Conservation (phyloP, 75 land plant genomes). For the Gnetum montanum region DNA sequence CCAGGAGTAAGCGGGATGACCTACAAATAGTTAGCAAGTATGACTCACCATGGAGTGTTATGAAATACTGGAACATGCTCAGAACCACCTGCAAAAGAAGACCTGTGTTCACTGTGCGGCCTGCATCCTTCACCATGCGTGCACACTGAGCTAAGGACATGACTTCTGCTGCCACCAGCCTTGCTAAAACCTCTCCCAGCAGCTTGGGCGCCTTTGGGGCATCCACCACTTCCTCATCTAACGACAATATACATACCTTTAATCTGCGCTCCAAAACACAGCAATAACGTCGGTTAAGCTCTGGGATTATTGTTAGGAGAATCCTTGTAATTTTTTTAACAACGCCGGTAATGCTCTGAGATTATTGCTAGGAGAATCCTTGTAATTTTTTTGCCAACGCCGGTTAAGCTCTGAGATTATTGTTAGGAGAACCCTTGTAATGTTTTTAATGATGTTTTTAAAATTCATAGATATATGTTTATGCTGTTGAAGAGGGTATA, state of each 20-base stretch:
- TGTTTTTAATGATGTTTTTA: no score
- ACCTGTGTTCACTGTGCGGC: conserved; percentile 31
- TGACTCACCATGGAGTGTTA: conserved; percentile 50
- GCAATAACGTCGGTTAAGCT: no score
- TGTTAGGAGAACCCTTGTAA: no score
- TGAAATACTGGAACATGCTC: conserved; percentile 42
- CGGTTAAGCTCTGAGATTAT: no score
- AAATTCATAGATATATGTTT: no score
- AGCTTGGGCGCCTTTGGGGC: conserved; percentile 80
- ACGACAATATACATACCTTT: conserved; percentile 43
- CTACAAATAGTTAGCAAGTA: conserved; percentile 34
- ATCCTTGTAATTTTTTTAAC: no score
- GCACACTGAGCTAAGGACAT: conserved; percentile 45
- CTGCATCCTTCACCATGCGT: conserved; percentile 42
- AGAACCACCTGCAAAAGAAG: conserved; percentile 58
- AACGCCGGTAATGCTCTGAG: no score
- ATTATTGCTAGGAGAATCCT: no score
- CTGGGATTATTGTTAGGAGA: no score
- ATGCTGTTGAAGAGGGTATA: no score
- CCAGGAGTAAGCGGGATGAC: conserved; percentile 37
- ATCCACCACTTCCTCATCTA: conserved; percentile 75
- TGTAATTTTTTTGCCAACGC: no score
- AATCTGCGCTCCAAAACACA: no score
- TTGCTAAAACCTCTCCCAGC: conserved; percentile 63
- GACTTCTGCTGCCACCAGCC: conserved; percentile 37